Evolutionary conservation across 2,329 filamentous ascomycete genomes (phyloP).

Genomic region (Sporothrix variecibatus): DNA sequence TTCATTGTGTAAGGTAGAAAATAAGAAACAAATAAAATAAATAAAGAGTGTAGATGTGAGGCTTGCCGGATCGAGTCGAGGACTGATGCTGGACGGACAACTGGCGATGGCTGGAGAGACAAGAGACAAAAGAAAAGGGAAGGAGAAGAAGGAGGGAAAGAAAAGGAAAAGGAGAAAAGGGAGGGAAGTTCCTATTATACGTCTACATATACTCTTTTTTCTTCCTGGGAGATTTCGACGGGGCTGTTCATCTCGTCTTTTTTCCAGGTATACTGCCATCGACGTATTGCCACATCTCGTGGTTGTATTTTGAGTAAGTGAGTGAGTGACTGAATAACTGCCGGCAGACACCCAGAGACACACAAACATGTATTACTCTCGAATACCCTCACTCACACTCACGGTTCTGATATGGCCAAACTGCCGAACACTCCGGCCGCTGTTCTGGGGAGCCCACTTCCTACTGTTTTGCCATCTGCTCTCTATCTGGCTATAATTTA

Average conservation of each 20-base stretch:
- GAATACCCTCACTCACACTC: neutral
- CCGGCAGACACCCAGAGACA: neutral
- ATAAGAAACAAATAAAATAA: neutral
- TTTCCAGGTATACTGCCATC: neutral
- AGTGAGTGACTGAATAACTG: neutral
- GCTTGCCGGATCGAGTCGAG: neutral
- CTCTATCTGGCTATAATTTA: conserved; percentile 18
- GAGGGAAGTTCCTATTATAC: neutral
- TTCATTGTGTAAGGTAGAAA: conserved; percentile 22
- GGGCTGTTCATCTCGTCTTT: conserved; percentile 3
- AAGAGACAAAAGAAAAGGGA: neutral
- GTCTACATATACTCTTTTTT: conserved; percentile 10
- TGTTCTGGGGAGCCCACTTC: neutral
- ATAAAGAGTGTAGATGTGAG: neutral
- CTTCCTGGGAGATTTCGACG: neutral
- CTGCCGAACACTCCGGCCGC: conserved; percentile 10
- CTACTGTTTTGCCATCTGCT: neutral
- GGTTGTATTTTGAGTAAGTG: neutral
- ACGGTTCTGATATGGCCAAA: neutral
- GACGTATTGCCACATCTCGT: neutral
- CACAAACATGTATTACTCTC: too few species aligned
- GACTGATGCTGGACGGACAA: neutral
- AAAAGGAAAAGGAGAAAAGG: neutral
- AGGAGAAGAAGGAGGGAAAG: neutral
- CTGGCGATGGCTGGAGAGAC: conserved; percentile 13